A percentile compares a stretch with the other conserved stretches of the same genome.
Evolutionary conservation across 2,329 filamentous ascomycete species (phyloP).

Genomic region (Penicillium vulpinum): DNA sequence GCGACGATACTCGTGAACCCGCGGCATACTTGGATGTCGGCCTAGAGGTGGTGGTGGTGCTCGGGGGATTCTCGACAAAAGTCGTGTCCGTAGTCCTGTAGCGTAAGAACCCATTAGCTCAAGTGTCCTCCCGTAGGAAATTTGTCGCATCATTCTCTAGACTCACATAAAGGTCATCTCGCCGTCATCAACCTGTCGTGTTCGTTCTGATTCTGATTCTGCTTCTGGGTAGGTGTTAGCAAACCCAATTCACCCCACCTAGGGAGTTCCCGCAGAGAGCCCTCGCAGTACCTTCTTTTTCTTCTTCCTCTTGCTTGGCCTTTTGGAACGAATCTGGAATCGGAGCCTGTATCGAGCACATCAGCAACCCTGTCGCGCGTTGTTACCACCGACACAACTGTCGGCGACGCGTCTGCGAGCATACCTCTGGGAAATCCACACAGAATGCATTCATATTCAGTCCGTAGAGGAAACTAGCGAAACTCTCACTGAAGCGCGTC

Average conservation of each 20-base stretch:
- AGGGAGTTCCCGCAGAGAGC: background rate
- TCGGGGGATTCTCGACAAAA: conserved; percentile 80
- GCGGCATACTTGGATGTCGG: conserved; percentile 36
- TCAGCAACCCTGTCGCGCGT: background rate
- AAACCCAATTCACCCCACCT: background rate
- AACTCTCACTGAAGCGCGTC: conserved; percentile 90
- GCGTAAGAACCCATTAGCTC: background rate
- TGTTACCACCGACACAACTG: background rate
- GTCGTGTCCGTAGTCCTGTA: conserved; percentile 83
- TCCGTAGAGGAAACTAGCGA: conserved; percentile 91
- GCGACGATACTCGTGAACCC: conserved; percentile 25
- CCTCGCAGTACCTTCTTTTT: conserved; percentile 45
- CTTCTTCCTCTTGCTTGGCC: conserved; percentile 57
- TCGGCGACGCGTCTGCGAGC: background rate
- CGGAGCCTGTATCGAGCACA: conserved; percentile 61
- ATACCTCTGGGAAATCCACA: conserved; percentile 92
- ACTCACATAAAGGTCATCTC: conserved; percentile 85
- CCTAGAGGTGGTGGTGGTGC: conserved; percentile 49
- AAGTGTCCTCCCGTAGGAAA: background rate
- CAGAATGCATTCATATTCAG: conserved; percentile 99
- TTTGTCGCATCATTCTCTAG: background rate
- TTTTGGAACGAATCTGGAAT: conserved; percentile 78
- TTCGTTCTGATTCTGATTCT: conserved; percentile 31
- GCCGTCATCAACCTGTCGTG: conserved; percentile 49
- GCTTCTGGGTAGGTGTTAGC: conserved; percentile 32